These are phyloP conservation scores for Alternaria infectoria DNA, from an alignment of 2,329 filamentous ascomycete genomes.

Conservation along the genomic window DNA sequence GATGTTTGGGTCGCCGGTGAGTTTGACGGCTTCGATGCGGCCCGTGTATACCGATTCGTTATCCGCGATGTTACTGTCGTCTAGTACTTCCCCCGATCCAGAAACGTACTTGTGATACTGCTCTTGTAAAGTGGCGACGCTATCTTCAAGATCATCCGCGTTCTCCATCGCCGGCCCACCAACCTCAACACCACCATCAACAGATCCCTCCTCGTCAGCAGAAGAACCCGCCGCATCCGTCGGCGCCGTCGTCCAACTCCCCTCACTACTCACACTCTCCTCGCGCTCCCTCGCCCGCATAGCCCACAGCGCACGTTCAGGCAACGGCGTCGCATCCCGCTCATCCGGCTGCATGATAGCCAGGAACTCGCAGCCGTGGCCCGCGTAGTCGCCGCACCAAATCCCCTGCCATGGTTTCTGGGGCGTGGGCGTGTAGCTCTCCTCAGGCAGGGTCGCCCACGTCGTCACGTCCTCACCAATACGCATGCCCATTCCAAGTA, in stretches of 20 bases:
- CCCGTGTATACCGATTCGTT: too few species aligned
- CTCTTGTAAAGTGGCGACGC: constrained; percentile 40
- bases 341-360: constrained; percentile 76
- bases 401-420: constrained; percentile 87
- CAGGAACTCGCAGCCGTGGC: constrained; percentile 88
- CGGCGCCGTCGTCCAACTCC: constrained; percentile 43
- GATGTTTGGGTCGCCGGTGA: constrained; percentile 90
- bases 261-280: constrained; percentile 37
- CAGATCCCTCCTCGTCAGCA: background rate
- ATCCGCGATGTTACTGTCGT: too few species aligned
- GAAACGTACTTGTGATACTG: background rate
- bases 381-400: constrained; percentile 89
- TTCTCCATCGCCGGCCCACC: constrained; percentile 2
- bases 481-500: constrained; percentile 43
- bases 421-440: constrained; percentile 78
- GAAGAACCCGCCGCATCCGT: constrained; percentile 18
- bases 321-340: constrained; percentile 44
- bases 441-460: constrained; percentile 75
- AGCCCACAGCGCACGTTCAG: constrained; percentile 40
- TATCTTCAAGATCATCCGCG: constrained; percentile 48
- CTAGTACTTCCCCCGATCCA: rapidly evolving
- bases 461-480: constrained; percentile 63
- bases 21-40: constrained; percentile 80
- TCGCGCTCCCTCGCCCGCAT: constrained; percentile 34
- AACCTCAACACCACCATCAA: background rate